phyloP scores from a whole-genome alignment of 345 rosid species.

The Corchorus capsularis region DNA sequence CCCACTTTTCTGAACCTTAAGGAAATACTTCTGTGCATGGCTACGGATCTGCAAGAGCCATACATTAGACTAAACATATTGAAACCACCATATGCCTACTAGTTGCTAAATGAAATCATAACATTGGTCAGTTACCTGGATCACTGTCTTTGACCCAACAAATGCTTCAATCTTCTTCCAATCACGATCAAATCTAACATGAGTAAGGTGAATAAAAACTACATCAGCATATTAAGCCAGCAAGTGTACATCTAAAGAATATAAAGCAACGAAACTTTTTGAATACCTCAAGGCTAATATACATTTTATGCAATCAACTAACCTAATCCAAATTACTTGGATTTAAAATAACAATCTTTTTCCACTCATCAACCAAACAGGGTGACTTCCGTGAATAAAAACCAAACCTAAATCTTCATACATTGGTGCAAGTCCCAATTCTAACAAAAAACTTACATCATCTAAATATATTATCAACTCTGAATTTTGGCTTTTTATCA shows the following conservation, averaged over 20 bases:
- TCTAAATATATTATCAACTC: background rate
- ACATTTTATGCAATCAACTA: background rate
- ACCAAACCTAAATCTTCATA: background rate
- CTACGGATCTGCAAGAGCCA: constrained; percentile 76
- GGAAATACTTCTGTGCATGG: constrained; percentile 93
- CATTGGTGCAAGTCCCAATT: background rate
- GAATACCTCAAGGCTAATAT: background rate
- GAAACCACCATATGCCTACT: background rate
- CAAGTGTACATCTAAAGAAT: background rate
- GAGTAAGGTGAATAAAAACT: constrained; percentile 5
- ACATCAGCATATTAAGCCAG: constrained; percentile 10
- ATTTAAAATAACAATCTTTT: background rate
- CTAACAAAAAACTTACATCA: background rate
- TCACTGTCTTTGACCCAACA: constrained; percentile 90
- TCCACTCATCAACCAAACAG: background rate
- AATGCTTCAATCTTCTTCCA: constrained; percentile 99
- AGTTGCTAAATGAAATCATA: background rate
- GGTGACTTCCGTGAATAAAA: background rate
- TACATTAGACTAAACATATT: constrained; percentile 13
- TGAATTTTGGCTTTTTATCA: background rate
- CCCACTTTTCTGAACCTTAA: constrained; percentile 91
- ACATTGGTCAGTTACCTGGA: constrained; percentile 57
- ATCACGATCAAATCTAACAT: constrained; percentile 82
- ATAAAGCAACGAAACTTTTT: background rate
- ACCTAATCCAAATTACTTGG: background rate